A percentile compares a stretch with the other conserved stretches of the same genome.
Evolutionary conservation across 805 yeast genomes (phyloP).

Genomic region (Tanozyma kutaoensis): DNA sequence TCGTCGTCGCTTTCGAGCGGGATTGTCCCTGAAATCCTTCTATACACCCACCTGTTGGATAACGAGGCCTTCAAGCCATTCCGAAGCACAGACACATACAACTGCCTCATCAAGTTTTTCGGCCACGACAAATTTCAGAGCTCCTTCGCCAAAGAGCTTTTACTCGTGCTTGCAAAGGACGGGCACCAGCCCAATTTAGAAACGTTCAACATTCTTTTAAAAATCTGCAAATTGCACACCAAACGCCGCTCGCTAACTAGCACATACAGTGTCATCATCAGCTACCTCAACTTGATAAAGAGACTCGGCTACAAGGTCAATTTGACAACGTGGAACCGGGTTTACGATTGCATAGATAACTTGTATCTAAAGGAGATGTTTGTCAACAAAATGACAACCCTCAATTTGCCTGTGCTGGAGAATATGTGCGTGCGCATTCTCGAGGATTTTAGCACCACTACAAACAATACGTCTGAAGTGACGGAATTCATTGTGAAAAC

Average conservation of each 20-base stretch:
- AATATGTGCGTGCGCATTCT: conserved; percentile 15
- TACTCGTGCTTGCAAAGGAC: conserved; percentile 23
- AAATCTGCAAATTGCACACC: conserved; percentile 17
- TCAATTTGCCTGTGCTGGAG: conserved; percentile 20
- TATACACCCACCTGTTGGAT: conserved; percentile 22
- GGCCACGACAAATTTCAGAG: conserved; percentile 27
- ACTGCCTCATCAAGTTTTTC: conserved; percentile 24
- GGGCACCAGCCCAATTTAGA: conserved; percentile 26
- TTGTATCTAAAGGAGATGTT: conserved; percentile 24
- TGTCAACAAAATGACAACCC: conserved; percentile 15
- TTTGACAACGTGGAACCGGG: conserved; percentile 21
- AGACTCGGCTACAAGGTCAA: conserved; percentile 13
- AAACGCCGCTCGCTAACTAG: conserved; percentile 16
- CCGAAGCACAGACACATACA: conserved; percentile 23
- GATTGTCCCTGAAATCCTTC: conserved; percentile 20
- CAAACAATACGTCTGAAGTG: conserved; percentile 13
- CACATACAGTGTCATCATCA: conserved; percentile 16
- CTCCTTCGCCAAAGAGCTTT: conserved; percentile 23
- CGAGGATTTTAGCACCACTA: conserved; percentile 20
- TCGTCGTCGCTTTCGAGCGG: conserved; percentile 21
- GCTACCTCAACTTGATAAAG: conserved; percentile 16
- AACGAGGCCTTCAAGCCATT: conserved; percentile 14
- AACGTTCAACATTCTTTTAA: conserved; percentile 24
- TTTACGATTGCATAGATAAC: conserved; percentile 24
- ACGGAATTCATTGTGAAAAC: conserved; percentile 20